Base-by-base conservation (phyloP, 495 filamentous ascomycete genomes). In the Glutinoglossum americanum region DNA sequence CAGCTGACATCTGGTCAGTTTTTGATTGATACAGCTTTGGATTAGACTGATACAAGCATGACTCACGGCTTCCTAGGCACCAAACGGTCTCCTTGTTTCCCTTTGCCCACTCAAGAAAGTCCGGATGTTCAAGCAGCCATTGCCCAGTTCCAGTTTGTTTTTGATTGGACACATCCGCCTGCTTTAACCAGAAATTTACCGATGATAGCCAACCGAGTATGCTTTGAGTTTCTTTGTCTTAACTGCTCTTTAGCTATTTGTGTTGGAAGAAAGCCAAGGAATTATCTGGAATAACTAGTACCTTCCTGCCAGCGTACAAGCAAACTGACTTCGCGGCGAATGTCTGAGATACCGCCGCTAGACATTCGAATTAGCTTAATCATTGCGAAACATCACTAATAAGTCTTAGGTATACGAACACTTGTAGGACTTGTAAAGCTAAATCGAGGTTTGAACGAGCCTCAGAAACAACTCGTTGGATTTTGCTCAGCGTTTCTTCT, bases 391-490 rank as follows among this genome's bases (percentile, higher is more conserved):
- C 37, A 41, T 41, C 13, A 15, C 37, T 41, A 41, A 41, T 17
- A 41, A 41, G 15, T 41, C 37, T 41, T 41, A 41, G 37, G 37
- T 41, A 41, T 41, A 41, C 37, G 13, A 41, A 41, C 37, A 41
- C 37, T 41, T 41, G 37, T 41, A 41, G 37, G 37, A 41, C 37
- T 41, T 41, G 37, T 41, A 41, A 41, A 41, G 37, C 37, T 17
- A 41, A 41, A 41, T 41, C 37, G 37, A 41, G 37, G 37, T 41
- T 41, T 56, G 23, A 56, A 57, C 56, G 35, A 57, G 56, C 56
- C 56, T 57, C 35, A 28, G 56, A 57, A 57, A 57, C 56, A 57
- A 47, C 35, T 57, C 28, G 56, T 57, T 57, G 56, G 35, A 57
- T 57, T 57, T 57, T 57, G 28, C 41, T 41, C 39, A 57, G 56